Evolutionary conservation across 169 alveolate species (phyloP), one percentile per base, ranked within the genome.

Genomic region (Cryptosporidium xiaoi): DNA sequence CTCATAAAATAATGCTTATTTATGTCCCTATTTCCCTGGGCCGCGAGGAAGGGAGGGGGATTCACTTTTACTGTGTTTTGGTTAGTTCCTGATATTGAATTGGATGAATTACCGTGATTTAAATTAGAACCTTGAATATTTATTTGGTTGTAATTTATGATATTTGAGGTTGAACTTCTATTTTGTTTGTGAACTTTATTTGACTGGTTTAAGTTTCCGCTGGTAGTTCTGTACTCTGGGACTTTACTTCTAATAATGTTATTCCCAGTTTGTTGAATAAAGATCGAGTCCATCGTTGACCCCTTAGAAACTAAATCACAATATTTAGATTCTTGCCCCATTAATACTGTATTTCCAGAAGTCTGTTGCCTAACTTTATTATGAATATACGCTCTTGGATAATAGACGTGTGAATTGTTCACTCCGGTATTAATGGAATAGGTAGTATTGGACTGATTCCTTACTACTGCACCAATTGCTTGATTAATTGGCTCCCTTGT

Each of bases 361-460:
- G 31, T 20, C 2, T 69, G 51, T 3, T 69, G 31, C 40, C 60
- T 69, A 0, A 69, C 20, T 50, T 33, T 51, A 31, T 69, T 69
- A 29, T 69, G 51, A n/a, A 69, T 51, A 56, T 69, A 69, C 44
- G 83, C 83, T 55, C 83, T 51, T 69, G 83, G 83, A 36, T 69
- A 69, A 16, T 69, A 69, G 6, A 69, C 83, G 12, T 69, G 83
- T 12, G 83, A 53, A n/a, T 69, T 69, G 1, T 51, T 33, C 24
- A 31, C 83, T 5, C 55, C 55, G n/a, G 24, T 51, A 33, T 51
- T 33, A 12, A 53, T 64, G 2, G 83, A 69, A 13, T 20, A 69
- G 20, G 83, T 18, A 16, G 65, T 51, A 66, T 50, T 69, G 51
- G 40, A 36, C 0, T 33, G 8, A 29, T 53, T 53, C 27, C 51